These are phyloP conservation scores for Apiospora sp. DNA, from an alignment of 2,329 filamentous ascomycete genomes.

Conservation along the genomic window DNA sequence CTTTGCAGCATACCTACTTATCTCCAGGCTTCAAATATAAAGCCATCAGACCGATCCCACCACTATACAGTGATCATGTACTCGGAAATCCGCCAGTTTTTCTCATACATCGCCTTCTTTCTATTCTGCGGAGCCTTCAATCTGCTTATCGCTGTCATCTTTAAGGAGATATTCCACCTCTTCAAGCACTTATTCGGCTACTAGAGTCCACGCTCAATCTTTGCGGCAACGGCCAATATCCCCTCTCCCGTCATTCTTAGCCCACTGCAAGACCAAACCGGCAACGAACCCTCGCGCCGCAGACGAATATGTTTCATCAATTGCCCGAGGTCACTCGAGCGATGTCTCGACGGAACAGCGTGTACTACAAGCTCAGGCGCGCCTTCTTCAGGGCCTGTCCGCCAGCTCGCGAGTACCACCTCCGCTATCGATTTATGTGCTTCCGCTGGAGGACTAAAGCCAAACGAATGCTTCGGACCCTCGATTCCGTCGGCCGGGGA, in stretches of 20 bases:
- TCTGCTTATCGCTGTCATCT: not conserved
- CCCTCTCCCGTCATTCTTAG: not conserved
- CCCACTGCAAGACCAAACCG: not conserved
- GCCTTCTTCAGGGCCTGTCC: not conserved
- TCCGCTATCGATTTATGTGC: not conserved
- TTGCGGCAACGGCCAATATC: not conserved
- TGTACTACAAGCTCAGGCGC: not conserved
- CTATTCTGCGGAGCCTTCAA: not conserved
- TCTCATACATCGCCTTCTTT: conserved; percentile 11
- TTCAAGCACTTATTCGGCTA: conserved; percentile 3
- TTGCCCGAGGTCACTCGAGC: not conserved
- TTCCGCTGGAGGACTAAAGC: not conserved
- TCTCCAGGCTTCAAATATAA: not conserved
- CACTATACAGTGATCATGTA: not conserved
- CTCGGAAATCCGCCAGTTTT: not conserved
- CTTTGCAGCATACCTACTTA: not conserved
- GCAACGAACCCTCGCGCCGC: not conserved
- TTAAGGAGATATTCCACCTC: not conserved
- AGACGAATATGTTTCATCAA: not conserved
- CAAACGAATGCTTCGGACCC: not conserved
- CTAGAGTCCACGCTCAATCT: not conserved
- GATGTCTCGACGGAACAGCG: not conserved
- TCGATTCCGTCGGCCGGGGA: not conserved
- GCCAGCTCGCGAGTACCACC: not conserved
- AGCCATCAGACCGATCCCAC: not conserved